Base-by-base conservation (phyloP, 805 yeast species). In the Henningerozyma blattae region DNA sequence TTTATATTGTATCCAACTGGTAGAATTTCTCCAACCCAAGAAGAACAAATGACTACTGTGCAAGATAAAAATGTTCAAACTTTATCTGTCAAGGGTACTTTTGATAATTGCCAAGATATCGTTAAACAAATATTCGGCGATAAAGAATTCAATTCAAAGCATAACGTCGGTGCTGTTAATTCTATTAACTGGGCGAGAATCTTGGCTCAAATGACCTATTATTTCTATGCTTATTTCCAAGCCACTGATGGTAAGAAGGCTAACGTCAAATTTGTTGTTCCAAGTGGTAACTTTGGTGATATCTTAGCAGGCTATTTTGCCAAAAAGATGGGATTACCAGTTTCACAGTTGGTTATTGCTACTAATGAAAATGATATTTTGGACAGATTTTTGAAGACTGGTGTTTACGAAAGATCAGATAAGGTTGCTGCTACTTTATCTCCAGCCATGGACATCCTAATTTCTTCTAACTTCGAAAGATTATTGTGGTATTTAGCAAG, bases 121-220 rank as follows among this genome's bases (percentile, higher is more conserved):
- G 97, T 91, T 42, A 91, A 91, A 63, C 81, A 79, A 52, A 77
- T 89, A 41, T 91, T 91, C 58, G 91, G 89, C 40, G 98, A 91
- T 58, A 63, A 57, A 34, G 85, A 79, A 43, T 91, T 91, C 68
- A 91, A 91, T 62, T 71, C 69, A 44, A 79, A 76, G 57, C 82
- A 87, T 64, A 95, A 87, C 52, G 80, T 91, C 38, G 98, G 97
- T 47, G 98, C 98, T 14, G 94, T 91, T 41, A 91, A 91, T 65
- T 87, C 97, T 31, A 91, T 91, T 59, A 91, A 91, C 69, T 91
- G 98, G 98, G 97, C 98, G 7, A 77, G 98, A 64, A 91, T 91
- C 46, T 70, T 91, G 48, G 96, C 98, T 28, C 98, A 91, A 65
- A 89, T 86, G 57, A 87, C 98, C 16, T 91, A 91, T 64, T 91